Base-by-base conservation (phyloP, 768 basidiomycete species). In the Tulasnella sp. region DNA sequence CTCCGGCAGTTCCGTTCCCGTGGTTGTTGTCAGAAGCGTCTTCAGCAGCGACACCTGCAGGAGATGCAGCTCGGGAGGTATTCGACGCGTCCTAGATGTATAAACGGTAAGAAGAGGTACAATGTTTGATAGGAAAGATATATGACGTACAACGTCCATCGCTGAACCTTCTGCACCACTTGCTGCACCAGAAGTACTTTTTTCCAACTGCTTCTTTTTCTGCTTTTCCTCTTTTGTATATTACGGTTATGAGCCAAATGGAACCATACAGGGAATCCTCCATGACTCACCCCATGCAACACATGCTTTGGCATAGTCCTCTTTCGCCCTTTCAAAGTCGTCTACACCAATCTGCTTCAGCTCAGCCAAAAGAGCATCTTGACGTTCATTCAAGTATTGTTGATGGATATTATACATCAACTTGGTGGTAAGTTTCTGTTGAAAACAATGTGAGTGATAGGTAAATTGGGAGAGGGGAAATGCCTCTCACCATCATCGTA, bases 371-470 rank as follows among this genome's bases (percentile, higher is more conserved):
- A 88, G 66, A 25, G 74, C 72, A 0, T 83, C 80, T 62, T 90
- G 84, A 39, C 78, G 72, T 49, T 78, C 72, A 0, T 71, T 69
- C 4, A 92, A 68, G 24, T 84, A 69, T 35, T 72, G 70, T 48
- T 75, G 71, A 58, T 92, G 89, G 7, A 83, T 82, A 0, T 65
- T 61, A 66, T 81, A 91, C 10, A 91, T 76, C n/a, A 85, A 84
- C 5, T 89, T 78, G 62, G 90, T 90, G 64, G 91, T 84, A 40
- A 96, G 74, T 79, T 95, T 96, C 84, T 92, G 62, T 28, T 24
- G n/a, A 42, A 27, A 41, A 24, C 27, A 13, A 29, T 22, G 40
- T 19, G 33, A 27, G 22, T 24, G 44, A 29, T 37, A 29, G 24
- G 32, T 31, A 34, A 34, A 20, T 40, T 33, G 25, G 49, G 28